Conservation (phyloP, 2,329 filamentous ascomycete genomes). For the Ceratocystis destructans region DNA sequence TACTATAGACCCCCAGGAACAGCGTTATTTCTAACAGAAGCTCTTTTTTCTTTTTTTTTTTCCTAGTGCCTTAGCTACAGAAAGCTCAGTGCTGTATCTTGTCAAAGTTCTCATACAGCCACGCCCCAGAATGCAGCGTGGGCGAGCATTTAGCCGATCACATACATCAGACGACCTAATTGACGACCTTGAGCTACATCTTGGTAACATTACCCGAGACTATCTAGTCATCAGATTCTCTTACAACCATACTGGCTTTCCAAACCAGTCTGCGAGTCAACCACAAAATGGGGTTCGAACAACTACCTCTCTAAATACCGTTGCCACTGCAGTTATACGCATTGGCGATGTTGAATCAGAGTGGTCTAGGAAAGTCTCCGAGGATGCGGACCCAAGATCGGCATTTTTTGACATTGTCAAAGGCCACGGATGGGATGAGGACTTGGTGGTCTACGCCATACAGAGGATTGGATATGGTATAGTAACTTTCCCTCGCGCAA, state of each 20-base stretch:
- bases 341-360: slow-evolving; percentile 35
- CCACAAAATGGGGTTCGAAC: slow-evolving; percentile 14
- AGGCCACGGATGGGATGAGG: slow-evolving; percentile 16
- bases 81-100: slow-evolving; percentile 36
- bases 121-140: slow-evolving; percentile 3
- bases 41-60: background rate
- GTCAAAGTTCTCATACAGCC: slow-evolving; percentile 28
- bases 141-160: background rate
- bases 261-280: slow-evolving; percentile 20
- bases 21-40: slow-evolving; percentile 2
- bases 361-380: slow-evolving; percentile 31
- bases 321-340: slow-evolving; percentile 37
- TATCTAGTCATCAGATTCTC: slow-evolving; percentile 40
- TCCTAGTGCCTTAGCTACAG: slow-evolving; percentile 30
- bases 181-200: slow-evolving; percentile 42
- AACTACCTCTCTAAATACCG: slow-evolving; percentile 39
- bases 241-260: slow-evolving; percentile 45
- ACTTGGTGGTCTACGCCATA: slow-evolving; percentile 10
- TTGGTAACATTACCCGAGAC: slow-evolving; percentile 35
- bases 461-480: slow-evolving; percentile 12
- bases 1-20: background rate
- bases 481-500: slow-evolving; percentile 12
- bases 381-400: slow-evolving; percentile 30
- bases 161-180: slow-evolving; percentile 40
- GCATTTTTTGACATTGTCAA: slow-evolving; percentile 20